Percentiles rank a stretch among this genome's conserved stretches.
These are phyloP conservation scores for Globisporangium perplexum DNA, from an alignment of 352 stramenopile genomes.

Conservation along the genomic window DNA sequence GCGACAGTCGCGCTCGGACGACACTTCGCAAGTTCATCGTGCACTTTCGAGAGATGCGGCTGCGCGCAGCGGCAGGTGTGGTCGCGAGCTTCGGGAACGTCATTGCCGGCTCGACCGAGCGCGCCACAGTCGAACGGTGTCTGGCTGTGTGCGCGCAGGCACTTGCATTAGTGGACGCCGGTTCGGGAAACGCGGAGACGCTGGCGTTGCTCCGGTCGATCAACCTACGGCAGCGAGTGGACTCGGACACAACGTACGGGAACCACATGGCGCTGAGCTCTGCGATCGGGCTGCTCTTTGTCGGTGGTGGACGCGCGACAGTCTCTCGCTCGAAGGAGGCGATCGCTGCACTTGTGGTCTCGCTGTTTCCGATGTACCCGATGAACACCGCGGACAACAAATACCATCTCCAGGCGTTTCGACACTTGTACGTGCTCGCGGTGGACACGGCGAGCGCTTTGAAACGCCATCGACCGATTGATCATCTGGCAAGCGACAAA, in stretches of 20 bases:
- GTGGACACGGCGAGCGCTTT: constrained; percentile 52
- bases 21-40: constrained; percentile 63
- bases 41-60: constrained; percentile 71
- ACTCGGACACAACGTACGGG: constrained; percentile 89
- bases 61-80: constrained; percentile 29
- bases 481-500: constrained; percentile 2
- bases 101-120: constrained; percentile 61
- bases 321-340: constrained; percentile 86
- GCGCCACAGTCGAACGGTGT: constrained; percentile 91
- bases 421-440: constrained; percentile 90
- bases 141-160: constrained; percentile 88
- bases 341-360: constrained; percentile 92
- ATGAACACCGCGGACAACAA: constrained; percentile 94
- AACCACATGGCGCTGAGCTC: constrained; percentile 94
- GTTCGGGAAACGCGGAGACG: constrained; percentile 93
- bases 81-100: constrained; percentile 24
- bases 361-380: constrained; percentile 93
- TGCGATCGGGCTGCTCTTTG: constrained; percentile 95
- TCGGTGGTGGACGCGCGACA: constrained; percentile 92
- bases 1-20: constrained; percentile 36
- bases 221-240: constrained; percentile 71
- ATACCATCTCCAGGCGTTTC: constrained; percentile 81
- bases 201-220: constrained; percentile 89
- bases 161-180: constrained; percentile 94
- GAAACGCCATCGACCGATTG: constrained; percentile 1